A percentile compares a stretch with the other conserved stretches of the same genome.
Conservation (phyloP, 2,329 filamentous ascomycete species). For the Calonectria henricotiae region DNA sequence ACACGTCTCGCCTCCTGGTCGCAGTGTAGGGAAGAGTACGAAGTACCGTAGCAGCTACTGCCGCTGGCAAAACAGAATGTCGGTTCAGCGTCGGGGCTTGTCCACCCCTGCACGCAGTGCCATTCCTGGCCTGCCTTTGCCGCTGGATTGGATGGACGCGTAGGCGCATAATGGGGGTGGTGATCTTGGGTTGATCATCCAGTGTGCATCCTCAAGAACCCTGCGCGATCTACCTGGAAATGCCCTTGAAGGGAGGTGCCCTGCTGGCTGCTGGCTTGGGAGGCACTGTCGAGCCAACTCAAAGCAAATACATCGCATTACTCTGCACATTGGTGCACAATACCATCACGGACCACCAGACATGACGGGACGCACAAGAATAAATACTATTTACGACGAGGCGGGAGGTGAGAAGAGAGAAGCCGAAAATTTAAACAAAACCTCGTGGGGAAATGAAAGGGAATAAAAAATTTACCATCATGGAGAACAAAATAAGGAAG, state of each 20-base stretch:
- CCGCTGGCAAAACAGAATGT: neutral
- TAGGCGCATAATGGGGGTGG: slow-evolving; percentile 5
- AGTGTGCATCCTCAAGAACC: neutral
- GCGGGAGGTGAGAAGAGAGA: neutral
- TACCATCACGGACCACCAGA: neutral
- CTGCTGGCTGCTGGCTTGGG: neutral
- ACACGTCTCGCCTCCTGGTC: too few species aligned
- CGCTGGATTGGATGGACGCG: slow-evolving; percentile 12
- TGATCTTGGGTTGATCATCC: slow-evolving; percentile 9
- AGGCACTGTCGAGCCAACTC: neutral
- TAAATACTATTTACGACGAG: neutral
- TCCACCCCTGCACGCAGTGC: neutral
- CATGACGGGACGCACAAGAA: neutral
- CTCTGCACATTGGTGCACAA: neutral
- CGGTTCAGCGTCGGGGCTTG: neutral
- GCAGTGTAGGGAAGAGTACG: too few species aligned
- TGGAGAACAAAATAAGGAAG: too few species aligned
- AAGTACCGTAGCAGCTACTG: neutral
- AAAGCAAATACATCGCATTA: neutral
- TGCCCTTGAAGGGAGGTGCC: slow-evolving; percentile 2
- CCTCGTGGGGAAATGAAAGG: too few species aligned
- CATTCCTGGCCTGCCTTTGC: neutral
- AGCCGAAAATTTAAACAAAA: neutral
- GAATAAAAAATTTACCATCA: neutral
- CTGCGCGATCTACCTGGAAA: slow-evolving; percentile 17